phyloP scores from a whole-genome alignment of 495 filamentous ascomycete species.

The Penicillium bovifimosum region DNA sequence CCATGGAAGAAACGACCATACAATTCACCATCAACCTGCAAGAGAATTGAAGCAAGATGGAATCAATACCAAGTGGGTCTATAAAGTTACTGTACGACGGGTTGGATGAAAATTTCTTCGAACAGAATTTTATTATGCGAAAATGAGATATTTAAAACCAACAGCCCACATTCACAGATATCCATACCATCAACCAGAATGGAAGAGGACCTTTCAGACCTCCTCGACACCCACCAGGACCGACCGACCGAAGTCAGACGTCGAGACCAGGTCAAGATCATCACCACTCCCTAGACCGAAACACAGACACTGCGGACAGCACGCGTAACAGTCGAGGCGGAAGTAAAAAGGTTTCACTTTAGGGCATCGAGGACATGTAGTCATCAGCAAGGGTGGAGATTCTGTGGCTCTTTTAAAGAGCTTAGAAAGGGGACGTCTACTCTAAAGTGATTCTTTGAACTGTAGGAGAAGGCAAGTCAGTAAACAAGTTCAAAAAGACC shows the following conservation, averaged over 20 bases:
- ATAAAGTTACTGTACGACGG: no score
- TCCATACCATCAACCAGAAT: slow-evolving; percentile 18
- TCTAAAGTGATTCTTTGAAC: slow-evolving; percentile 90
- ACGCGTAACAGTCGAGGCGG: slow-evolving; percentile 45
- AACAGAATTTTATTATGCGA: neutral
- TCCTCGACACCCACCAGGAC: slow-evolving; percentile 63
- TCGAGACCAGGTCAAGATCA: slow-evolving; percentile 62
- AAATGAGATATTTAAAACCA: neutral
- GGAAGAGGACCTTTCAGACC: slow-evolving; percentile 58
- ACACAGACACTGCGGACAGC: slow-evolving; percentile 23
- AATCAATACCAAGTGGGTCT: no score
- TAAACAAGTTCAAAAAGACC: neutral
- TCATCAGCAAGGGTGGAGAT: slow-evolving; percentile 74
- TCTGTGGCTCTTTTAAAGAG: slow-evolving; percentile 74
- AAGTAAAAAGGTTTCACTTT: slow-evolving; percentile 64
- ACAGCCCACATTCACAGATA: neutral
- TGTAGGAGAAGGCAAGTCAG: slow-evolving; percentile 35
- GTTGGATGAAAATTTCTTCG: no score
- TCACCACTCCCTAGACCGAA: slow-evolving; percentile 59
- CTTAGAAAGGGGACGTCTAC: slow-evolving; percentile 72
- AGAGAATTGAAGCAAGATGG: no score
- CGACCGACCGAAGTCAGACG: slow-evolving; percentile 59
- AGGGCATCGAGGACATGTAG: slow-evolving; percentile 59
- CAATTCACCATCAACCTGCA: no score
- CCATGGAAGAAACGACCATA: no score